Evolutionary conservation across 164 flowering plant species (phyloP).

Genomic region (Warburgia ugandensis): DNA sequence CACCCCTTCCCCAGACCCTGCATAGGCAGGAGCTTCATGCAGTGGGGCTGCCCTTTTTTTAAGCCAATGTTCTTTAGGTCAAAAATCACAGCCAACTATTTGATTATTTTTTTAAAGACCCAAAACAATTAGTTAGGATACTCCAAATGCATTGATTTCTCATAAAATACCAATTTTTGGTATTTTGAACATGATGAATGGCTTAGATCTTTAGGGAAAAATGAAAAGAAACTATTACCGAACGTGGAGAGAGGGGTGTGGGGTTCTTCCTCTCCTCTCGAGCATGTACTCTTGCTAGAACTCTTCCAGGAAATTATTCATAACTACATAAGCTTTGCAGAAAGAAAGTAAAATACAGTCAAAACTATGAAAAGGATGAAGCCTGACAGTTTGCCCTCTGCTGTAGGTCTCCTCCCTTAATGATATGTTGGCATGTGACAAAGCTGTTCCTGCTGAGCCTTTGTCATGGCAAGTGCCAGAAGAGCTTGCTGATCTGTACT

Average conservation of each 20-base stretch:
- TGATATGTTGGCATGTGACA: conserved; percentile 90
- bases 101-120: too few species aligned
- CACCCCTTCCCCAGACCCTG: too few species aligned
- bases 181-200: too few species aligned
- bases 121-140: too few species aligned
- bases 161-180: too few species aligned
- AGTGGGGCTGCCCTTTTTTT: too few species aligned
- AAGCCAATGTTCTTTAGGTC: not conserved
- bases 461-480: conserved; percentile 81
- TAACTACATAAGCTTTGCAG: too few species aligned
- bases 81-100: too few species aligned
- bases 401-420: conserved; percentile 76
- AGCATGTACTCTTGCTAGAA: too few species aligned
- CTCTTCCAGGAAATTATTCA: not conserved
- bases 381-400: not conserved
- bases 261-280: not conserved
- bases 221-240: not conserved
- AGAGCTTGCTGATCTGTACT: conserved; percentile 71
- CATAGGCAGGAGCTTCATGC: too few species aligned
- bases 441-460: conserved; percentile 73
- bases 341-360: not conserved
- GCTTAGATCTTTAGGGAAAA: too few species aligned
- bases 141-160: too few species aligned
- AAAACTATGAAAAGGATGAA: not conserved
- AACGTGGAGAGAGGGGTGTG: not conserved